phyloP scores from a whole-genome alignment of 441 rosid genomes.

The Euphorbia corollata region DNA sequence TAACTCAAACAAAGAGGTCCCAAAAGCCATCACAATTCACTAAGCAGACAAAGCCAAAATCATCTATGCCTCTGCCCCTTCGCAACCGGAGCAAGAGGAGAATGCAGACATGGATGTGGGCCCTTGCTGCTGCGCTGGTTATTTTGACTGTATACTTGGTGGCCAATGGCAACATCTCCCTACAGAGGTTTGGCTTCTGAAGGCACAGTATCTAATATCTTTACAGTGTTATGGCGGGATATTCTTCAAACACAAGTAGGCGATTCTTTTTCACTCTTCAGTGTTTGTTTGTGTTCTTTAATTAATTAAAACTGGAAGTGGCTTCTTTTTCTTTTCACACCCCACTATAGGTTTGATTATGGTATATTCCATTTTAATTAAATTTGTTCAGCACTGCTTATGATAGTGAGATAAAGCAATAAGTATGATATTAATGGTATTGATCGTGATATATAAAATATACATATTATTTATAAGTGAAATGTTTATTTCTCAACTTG shows the following conservation, averaged over 20 bases:
- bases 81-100: conserved; percentile 65
- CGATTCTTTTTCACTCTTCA: conserved; percentile 19
- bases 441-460: background rate
- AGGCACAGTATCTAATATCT: background rate
- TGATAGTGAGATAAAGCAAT: conserved; percentile 7
- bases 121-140: conserved; percentile 26
- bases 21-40: conserved; percentile 37
- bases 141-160: conserved; percentile 41
- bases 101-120: conserved; percentile 77
- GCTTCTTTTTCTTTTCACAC: conserved; percentile 7
- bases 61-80: conserved; percentile 52
- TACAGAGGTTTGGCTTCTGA: conserved; percentile 21
- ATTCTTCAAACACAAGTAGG: conserved; percentile 17
- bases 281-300: conserved; percentile 4
- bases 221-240: conserved; percentile 7
- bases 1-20: conserved; percentile 35
- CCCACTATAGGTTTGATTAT: background rate
- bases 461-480: background rate
- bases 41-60: conserved; percentile 51
- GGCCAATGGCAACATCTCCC: conserved; percentile 39
- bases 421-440: conserved; percentile 9
- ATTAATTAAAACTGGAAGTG: conserved; percentile 1
- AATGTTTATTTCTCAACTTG: background rate
- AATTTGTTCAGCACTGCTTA: conserved; percentile 11
- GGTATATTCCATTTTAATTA: background rate